Evolutionary conservation across 202 grass and related monocot genomes (phyloP), one percentile per base, ranked within the genome.

Genomic region (Setaria italica): DNA sequence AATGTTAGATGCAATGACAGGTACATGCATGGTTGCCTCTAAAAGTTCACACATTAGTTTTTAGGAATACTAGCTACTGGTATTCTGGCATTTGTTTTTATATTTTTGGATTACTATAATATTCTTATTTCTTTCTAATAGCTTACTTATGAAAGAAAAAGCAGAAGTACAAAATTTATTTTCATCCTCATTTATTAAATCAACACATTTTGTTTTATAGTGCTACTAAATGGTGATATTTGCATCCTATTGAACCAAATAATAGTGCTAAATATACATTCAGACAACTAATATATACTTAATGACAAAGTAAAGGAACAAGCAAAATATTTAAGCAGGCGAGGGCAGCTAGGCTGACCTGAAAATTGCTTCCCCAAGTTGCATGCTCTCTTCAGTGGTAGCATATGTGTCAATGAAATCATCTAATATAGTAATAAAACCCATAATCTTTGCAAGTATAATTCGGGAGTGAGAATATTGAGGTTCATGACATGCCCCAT

Each of bases 351-450:
- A 25, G 25, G n/a, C 34, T 65, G 53, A 86, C 85, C 85, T 86
- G 35, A 47, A 21, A 47, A 87, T 67, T 60, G 85, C 85, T 82
- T 75, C 70, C 0, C 29, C 70, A 39, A 92, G 74, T 25, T 62
- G n/a, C 50, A 69, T 76, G 29, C 85, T 75, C 49, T 87, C 70
- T 68, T 59, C 50, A 6, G 78, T 81, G 39, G 70, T 87, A 49
- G 29, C 85, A 68, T 87, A 49, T 81, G 78, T 75, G 51, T 87
- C 85, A 68, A 81, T 57, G 4, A 81, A 39, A 48, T 87, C 85
- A 59, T 87, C 85, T 39, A 87, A 3, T 75, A 87, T 37, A 19
- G 85, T 86, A 16, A 83, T 48, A 11, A 85, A 16, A 60, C 49
- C 51, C 8, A 21, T 80, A 3, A 83, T 53, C 46, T 88, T 90